Base-by-base conservation (phyloP, 2,329 filamentous ascomycete genomes). In the Aureobasidium sp. region DNA sequence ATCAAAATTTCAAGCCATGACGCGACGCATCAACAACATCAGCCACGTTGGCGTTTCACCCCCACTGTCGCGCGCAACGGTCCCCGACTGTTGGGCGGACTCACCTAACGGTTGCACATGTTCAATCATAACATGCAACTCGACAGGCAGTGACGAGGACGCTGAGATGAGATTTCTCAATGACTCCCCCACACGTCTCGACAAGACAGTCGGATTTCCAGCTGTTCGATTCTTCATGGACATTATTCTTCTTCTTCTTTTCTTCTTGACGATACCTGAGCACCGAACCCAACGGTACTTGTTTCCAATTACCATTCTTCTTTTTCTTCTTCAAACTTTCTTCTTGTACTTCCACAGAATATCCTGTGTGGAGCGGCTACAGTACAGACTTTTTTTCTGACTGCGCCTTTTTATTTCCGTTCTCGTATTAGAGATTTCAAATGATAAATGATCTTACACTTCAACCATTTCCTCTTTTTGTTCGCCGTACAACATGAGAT, bases 221-320 rank as follows among this genome's bases (percentile, higher is more conserved):
- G 11, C 47, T 39, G 21, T 21, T 51, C 48, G 25, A 14, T 6
- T 34, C 25, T 41, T 51, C 48, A 41, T 51, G 48, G 25, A 41
- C 48, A 51, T 49, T 39, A 29, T 27, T 50, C 16, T 40, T 49
- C 44, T 29, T 32, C 24, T 32, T 27, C 17, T 35, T 35, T 12
- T 37, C 48, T 51, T 51, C 48, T 51, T 51, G 48, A 40, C 35
- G 48, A 51, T 51, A 51, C 48, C 48, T 40, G 25, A 37, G 27
- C 16, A 37, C 37, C 27, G n/a, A 51, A 50, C 3, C 19, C 25
- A 24, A 34, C 22, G 17, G 14, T 21, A 7, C n/a, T 34, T 27
- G 17, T 24, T 51, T 40, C n/a, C n/a, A 37, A 51, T 17, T 34
- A 40, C 19, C 47, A 25, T n/a, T 25, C 22, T 34, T 38, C 16